Conservation (phyloP, 1,284 basidiomycete species). For the Amylostereum chailletii region DNA sequence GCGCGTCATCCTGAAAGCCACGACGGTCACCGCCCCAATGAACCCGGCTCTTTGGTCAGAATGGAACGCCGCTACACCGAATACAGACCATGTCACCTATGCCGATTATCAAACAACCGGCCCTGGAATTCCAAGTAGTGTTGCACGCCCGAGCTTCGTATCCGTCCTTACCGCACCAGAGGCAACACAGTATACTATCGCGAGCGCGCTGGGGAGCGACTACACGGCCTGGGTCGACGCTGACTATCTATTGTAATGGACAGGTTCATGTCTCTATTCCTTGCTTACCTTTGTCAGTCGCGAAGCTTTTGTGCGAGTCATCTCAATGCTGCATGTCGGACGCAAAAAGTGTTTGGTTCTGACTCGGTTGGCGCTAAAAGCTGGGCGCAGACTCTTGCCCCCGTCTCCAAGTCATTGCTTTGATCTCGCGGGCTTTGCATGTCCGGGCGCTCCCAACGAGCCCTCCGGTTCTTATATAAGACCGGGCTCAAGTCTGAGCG, state of each 20-base stretch:
- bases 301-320: too few species aligned
- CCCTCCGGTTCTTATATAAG: too few species aligned
- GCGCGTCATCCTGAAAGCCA: constrained; percentile 19
- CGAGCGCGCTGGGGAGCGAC: constrained; percentile 34
- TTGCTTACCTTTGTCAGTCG: too few species aligned
- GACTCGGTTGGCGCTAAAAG: too few species aligned
- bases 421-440: too few species aligned
- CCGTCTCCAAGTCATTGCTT: too few species aligned
- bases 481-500: too few species aligned
- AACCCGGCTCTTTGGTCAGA: constrained; percentile 37
- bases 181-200: constrained; percentile 30
- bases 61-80: constrained; percentile 31
- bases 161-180: constrained; percentile 26
- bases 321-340: too few species aligned
- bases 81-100: constrained; percentile 34
- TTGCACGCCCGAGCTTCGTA: constrained; percentile 30
- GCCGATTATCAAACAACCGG: constrained; percentile 39
- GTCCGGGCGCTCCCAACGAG: too few species aligned
- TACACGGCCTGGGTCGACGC: constrained; percentile 37
- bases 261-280: too few species aligned
- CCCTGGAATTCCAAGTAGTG: constrained; percentile 24
- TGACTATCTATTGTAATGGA: constrained; percentile 24
- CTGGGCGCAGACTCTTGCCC: too few species aligned
- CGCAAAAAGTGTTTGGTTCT: too few species aligned
- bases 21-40: constrained; percentile 31